These are phyloP conservation scores for Fragilaria crotonensis DNA, from an alignment of 108 stramenopile species.

Conservation along the genomic window DNA sequence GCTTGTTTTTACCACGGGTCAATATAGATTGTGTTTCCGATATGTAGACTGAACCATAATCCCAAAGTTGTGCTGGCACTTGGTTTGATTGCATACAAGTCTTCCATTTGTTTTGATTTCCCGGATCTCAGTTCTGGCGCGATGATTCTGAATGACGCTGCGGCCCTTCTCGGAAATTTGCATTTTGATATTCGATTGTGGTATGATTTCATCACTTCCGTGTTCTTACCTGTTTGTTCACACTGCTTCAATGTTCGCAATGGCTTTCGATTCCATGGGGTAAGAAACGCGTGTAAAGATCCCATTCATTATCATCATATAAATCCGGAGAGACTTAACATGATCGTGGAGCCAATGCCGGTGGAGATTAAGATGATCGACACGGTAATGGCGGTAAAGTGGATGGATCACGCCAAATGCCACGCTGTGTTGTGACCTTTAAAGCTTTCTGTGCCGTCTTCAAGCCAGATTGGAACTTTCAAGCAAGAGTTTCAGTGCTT, in stretches of 20 bases:
- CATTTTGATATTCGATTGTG: no score
- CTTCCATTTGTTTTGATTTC: slow-evolving; percentile 10
- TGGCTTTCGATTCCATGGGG: no score
- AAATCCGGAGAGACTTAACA: slow-evolving; percentile 7
- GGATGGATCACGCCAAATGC: slow-evolving; percentile 15
- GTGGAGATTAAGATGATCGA: slow-evolving; percentile 7
- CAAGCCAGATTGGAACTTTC: slow-evolving; percentile 20
- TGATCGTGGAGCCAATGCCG: neutral
- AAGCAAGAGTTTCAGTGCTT: no score
- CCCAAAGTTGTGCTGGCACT: neutral
- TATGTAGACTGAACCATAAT: neutral
- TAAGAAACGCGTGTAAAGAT: no score
- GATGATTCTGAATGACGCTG: no score
- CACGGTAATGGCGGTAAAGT: slow-evolving; percentile 13
- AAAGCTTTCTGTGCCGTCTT: slow-evolving; percentile 14
- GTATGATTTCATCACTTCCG: slow-evolving; percentile 3
- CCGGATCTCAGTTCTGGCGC: slow-evolving; percentile 10
- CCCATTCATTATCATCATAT: neutral
- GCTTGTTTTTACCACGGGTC: neutral
- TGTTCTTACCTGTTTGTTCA: no score
- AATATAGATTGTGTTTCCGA: neutral
- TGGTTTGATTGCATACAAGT: neutral
- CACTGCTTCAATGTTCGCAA: neutral
- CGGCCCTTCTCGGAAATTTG: no score
- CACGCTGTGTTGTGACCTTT: slow-evolving; percentile 9